A percentile compares a stretch with the other conserved stretches of the same genome.
phyloP scores from a whole-genome alignment of 495 filamentous ascomycete genomes.

The Penicillium coffeae region DNA sequence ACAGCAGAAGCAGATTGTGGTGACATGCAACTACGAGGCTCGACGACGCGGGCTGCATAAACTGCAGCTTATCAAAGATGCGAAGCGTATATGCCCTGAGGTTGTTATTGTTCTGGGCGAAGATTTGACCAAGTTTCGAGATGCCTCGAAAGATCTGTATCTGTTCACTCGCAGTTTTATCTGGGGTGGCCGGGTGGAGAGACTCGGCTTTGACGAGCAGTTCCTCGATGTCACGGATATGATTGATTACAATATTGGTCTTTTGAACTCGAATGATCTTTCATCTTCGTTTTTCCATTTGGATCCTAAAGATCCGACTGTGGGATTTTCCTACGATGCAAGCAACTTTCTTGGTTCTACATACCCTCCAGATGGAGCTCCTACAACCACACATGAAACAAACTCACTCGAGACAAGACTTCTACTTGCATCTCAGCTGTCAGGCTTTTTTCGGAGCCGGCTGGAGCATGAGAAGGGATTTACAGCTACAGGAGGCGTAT shows the following conservation, averaged over 20 bases:
- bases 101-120: constrained; percentile 83
- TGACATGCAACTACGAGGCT: constrained; percentile 93
- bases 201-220: constrained; percentile 83
- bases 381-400: neutral
- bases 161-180: constrained; percentile 61
- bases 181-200: constrained; percentile 73
- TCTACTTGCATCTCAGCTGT: constrained; percentile 70
- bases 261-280: constrained; percentile 65
- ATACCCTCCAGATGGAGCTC: constrained; percentile 37
- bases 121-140: constrained; percentile 77
- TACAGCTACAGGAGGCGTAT: constrained; percentile 81
- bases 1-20: constrained; percentile 85
- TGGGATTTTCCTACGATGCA: constrained; percentile 76
- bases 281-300: constrained; percentile 73
- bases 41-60: constrained; percentile 73
- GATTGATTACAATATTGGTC: constrained; percentile 68
- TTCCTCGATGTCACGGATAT: constrained; percentile 82
- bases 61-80: constrained; percentile 77
- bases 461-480: constrained; percentile 79
- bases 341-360: constrained; percentile 55
- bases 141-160: constrained; percentile 79
- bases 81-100: constrained; percentile 75
- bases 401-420: constrained; percentile 49
- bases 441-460: constrained; percentile 61
- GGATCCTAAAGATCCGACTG: constrained; percentile 67